Conservation (phyloP, 2,329 filamentous ascomycete genomes). For the Bipolaris sorokiniana region DNA sequence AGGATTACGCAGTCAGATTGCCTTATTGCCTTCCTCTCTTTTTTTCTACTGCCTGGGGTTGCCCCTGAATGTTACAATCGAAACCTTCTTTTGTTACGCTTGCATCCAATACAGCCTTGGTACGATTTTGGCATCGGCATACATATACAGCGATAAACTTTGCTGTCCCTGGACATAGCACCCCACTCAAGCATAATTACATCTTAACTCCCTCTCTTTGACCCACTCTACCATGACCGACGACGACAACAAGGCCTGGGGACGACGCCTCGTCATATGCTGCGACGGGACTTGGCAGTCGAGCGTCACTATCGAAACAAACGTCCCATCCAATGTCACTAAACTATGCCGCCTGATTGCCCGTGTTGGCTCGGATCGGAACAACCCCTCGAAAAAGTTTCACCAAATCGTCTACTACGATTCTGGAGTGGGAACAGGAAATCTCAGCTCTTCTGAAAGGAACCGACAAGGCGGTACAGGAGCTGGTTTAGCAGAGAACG, state of each 20-base stretch:
- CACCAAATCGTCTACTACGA: constrained; percentile 49
- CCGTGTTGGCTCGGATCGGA: constrained; percentile 34
- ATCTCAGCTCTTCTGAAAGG: constrained; percentile 32
- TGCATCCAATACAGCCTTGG: constrained; percentile 8
- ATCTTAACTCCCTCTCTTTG: background rate
- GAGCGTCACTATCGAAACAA: constrained; percentile 37
- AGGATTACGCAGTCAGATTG: background rate
- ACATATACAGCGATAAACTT: background rate
- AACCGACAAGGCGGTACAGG: constrained; percentile 51
- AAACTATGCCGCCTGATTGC: constrained; percentile 43
- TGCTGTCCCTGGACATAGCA: background rate
- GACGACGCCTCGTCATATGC: constrained; percentile 44
- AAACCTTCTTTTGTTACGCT: constrained; percentile 4
- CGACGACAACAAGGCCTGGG: constrained; percentile 32
- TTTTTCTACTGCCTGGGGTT: constrained; percentile 10
- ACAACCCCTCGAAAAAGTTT: constrained; percentile 34
- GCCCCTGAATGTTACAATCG: constrained; percentile 8
- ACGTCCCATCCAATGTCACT: constrained; percentile 46
- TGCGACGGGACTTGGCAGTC: constrained; percentile 50
- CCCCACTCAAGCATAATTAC: background rate
- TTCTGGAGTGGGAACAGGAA: constrained; percentile 43
- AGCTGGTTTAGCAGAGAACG: constrained; percentile 55
- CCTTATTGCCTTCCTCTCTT: background rate
- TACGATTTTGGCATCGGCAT: constrained; percentile 4
- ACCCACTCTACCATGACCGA: constrained; percentile 17